These are phyloP conservation scores for Sicyos edulis DNA, from an alignment of 306 rosid species.

Conservation along the genomic window DNA sequence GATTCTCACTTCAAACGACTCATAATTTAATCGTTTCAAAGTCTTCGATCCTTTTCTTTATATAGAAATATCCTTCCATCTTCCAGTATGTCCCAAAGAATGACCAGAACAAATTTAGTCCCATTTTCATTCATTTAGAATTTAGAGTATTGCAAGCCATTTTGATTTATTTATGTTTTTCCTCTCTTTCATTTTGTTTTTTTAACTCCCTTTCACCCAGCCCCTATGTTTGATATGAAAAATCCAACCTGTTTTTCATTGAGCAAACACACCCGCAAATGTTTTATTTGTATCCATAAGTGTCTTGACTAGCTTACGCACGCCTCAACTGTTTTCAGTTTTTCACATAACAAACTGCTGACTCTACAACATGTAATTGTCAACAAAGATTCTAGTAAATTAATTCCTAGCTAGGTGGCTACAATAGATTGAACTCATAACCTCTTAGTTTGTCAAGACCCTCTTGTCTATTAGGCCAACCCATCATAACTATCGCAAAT, in stretches of 20 bases:
- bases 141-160: neutral
- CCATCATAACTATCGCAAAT: too few species aligned
- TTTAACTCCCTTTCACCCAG: neutral
- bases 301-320: too few species aligned
- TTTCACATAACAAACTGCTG: too few species aligned
- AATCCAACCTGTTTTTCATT: neutral
- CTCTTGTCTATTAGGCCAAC: too few species aligned
- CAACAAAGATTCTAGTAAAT: too few species aligned
- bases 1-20: neutral
- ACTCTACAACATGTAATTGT: too few species aligned
- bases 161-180: neutral
- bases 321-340: too few species aligned
- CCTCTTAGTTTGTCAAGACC: too few species aligned
- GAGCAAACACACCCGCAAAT: neutral
- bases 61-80: neutral
- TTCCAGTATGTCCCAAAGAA: neutral
- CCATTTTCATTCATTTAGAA: slow-evolving; percentile 10
- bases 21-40: neutral
- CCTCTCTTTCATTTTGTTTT: neutral
- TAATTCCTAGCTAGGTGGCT: too few species aligned
- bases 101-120: neutral
- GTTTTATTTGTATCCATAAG: too few species aligned
- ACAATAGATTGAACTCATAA: too few species aligned
- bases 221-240: neutral
- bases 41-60: neutral